Evolutionary conservation across 345 rosid genomes (phyloP), one percentile per base, ranked within the genome.

Genomic region (Brassica carinata): DNA sequence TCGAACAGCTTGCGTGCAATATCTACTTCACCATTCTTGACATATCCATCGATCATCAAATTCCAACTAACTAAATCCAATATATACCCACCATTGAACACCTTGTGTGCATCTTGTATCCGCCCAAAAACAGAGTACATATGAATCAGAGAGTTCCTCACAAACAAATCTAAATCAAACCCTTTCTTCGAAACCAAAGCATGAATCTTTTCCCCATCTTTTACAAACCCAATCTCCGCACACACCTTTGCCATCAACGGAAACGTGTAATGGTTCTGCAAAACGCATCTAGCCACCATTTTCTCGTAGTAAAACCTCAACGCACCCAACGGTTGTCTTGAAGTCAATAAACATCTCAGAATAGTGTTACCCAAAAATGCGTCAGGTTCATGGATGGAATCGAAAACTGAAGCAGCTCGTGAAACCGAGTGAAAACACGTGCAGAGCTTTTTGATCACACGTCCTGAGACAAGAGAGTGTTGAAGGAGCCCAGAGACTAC

Each of bases 361-460:
- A 92, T 76, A 2, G 90, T 84, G 79, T 92, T 90, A 69, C 92
- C 87, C 77, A 87, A 45, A 75, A 89, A 90, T 51, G 93, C 89
- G 40, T 88, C 90, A 29, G 89, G 90, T 51, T 88, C 84, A 64
- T 79, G 63, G 30, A 90, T 27, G 19, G 74, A 63, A 76, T 82
- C 86, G 33, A 83, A 88, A 34, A 87, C 77, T 11, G 64, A 74
- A 65, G 86, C 86, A 62, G 88, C 90, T 29, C 64, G 81, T 69
- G 85, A 82, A 72, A 87, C 79, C 10, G 84, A 84, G 33, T 68
- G 38, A 33, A 85, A 80, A 78, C 75, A 62, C 34, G 83, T 51
- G 67, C 91, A 90, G 57, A 90, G 89, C 91, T 84, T 87, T 79
- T 90, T 88, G 27, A 90, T 67, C 72, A 74, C 85, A 27, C 85